These are phyloP conservation scores for Inga laurina DNA, from an alignment of 306 rosid species.

Conservation along the genomic window DNA sequence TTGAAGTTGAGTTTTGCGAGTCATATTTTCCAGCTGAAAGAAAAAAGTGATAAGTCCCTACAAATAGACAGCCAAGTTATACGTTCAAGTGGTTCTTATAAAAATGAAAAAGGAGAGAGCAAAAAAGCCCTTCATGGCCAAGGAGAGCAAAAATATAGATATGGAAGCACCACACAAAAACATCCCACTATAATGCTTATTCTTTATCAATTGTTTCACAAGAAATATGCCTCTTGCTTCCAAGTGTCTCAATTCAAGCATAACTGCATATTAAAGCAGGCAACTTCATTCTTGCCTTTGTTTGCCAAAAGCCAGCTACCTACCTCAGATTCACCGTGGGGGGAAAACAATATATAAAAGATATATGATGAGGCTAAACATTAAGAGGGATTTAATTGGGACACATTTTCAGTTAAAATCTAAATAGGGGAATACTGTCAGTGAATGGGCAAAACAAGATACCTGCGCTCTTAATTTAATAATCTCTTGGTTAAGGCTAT, in stretches of 20 bases:
- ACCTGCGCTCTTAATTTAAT: slow-evolving; percentile 71
- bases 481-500: slow-evolving; percentile 67
- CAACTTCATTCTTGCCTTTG: neutral
- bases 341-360: neutral
- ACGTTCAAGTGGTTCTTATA: neutral
- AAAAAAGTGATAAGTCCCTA: slow-evolving; percentile 28
- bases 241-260: neutral
- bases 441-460: slow-evolving; percentile 1
- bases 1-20: slow-evolving; percentile 86
- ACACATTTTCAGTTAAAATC: neutral
- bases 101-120: neutral
- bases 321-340: neutral
- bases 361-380: neutral
- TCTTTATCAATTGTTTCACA: neutral
- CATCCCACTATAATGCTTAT: neutral
- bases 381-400: neutral
- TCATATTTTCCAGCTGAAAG: slow-evolving; percentile 82
- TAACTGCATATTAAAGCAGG: neutral
- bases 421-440: neutral
- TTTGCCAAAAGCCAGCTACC: neutral
- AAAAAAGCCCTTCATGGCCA: slow-evolving; percentile 1
- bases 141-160: neutral
- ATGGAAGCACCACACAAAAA: neutral
- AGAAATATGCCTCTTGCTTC: neutral
- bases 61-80: slow-evolving; percentile 29